Base-by-base conservation (phyloP, 1,139 yeast species). In the Candida buenavistaensis region DNA sequence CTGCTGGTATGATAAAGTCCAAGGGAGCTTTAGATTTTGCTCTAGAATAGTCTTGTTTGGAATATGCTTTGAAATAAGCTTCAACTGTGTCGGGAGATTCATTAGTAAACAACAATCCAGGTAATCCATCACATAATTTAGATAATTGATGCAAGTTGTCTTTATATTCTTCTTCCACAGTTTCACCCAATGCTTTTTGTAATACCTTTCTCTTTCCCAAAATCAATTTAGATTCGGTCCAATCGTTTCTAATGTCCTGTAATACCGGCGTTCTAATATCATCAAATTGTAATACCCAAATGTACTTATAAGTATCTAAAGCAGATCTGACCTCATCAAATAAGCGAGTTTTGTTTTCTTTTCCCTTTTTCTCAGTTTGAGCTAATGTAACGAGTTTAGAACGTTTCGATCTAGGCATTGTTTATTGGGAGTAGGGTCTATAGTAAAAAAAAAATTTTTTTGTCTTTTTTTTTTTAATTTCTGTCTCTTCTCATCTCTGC, bases 251-350 rank as follows among this genome's bases (percentile, higher is more conserved):
- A 41, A 92, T 82, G 50, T 88, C 95, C 63, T 92, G 96, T 51
- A 92, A 72, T 39, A 90, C 96, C 37, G 96, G 95, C 43, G 96
- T 94, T 66, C 98, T 84, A 58, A 92, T 95, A 64, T 90, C 94
- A 55, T 88, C 94, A 44, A 92, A 78, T 46, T 81, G 78, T 48
- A 94, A 77, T 23, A 89, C 83, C 92, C 96, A 92, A 31, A 79
- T 82, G 62, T 80, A 87, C 54, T 78, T 78, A 64, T 68, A 84
- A 34, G 76, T 71, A 52, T 92, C 97, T 42, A 92, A 75, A 14
- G 85, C 81, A 44, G 75, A 75, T 64, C 96, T 81, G 37, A 92
- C 83, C 47, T 89, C 96, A 54, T 89, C 96, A 47, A 89, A 92
- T 50, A 90, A 81, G 55, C 92, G 75, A 51, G 81, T 92, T 61